phyloP scores from a whole-genome alignment of 169 alveolate species.

The Eimeria acervulina region DNA sequence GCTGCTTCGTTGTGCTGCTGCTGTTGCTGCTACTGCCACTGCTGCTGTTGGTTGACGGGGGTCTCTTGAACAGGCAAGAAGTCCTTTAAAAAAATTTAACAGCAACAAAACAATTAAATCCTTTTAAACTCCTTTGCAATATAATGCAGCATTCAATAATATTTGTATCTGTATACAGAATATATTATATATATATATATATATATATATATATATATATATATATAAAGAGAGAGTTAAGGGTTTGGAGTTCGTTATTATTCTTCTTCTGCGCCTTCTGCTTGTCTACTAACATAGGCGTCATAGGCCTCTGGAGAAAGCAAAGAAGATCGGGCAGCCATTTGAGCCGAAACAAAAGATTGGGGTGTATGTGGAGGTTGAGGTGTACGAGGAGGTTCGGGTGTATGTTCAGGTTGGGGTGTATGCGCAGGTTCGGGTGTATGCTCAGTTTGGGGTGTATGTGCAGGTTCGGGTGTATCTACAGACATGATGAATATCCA shows the following conservation, averaged over 20 bases:
- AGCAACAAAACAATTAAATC: too few relatives aligned
- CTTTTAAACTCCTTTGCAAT: too few relatives aligned
- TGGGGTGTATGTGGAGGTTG: too few relatives aligned
- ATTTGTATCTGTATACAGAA: not conserved
- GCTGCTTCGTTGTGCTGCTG: too few relatives aligned
- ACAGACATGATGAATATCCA: constrained; percentile 56
- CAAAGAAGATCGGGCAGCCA: not conserved
- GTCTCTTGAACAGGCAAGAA: too few relatives aligned
- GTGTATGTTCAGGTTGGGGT: too few relatives aligned
- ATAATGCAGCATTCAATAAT: not conserved
- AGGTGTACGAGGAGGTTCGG: too few relatives aligned
- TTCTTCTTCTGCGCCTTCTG: not conserved
- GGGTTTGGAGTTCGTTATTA: not conserved
- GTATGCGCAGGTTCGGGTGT: too few relatives aligned
- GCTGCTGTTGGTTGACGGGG: too few relatives aligned
- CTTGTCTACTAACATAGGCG: not conserved
- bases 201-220: constrained; percentile 1
- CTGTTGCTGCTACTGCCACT: too few relatives aligned
- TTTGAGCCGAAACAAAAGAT: not conserved
- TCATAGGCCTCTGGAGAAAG: constrained; percentile 42
- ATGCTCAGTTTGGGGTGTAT: too few relatives aligned
- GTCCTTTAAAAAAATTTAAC: too few relatives aligned
- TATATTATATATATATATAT: not conserved
- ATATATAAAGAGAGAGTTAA: not conserved
- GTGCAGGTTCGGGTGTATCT: not conserved